Conservation (phyloP, 2,329 filamentous ascomycete genomes). For the Pseudogymnoascus sp. region DNA sequence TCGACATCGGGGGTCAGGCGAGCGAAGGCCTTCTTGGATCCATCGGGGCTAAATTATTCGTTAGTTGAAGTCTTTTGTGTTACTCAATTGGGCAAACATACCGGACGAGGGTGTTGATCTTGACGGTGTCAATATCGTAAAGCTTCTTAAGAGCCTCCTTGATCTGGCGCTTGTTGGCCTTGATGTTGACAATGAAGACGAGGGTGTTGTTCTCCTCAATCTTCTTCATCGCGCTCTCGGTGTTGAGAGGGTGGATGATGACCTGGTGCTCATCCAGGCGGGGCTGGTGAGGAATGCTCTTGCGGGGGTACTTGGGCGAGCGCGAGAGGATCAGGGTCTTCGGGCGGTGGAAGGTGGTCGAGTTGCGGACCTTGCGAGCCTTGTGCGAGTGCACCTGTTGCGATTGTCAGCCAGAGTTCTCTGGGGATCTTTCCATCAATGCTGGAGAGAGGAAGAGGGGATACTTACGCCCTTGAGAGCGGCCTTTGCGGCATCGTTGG, state of each 20-base stretch:
- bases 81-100: conserved; percentile 37
- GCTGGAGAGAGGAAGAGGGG: conserved; percentile 31
- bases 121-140: conserved; percentile 95
- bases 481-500: conserved; percentile 89
- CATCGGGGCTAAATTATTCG: conserved; percentile 62
- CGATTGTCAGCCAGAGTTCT: conserved; percentile 18
- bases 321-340: conserved; percentile 93
- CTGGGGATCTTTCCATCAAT: conserved; percentile 28
- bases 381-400: conserved; percentile 67
- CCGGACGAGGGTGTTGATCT: conserved; percentile 99
- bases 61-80: conserved; percentile 16
- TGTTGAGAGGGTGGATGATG: conserved; percentile 97
- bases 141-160: conserved; percentile 97
- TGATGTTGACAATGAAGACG: conserved; percentile 92
- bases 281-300: conserved; percentile 81
- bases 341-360: conserved; percentile 93
- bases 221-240: conserved; percentile 99
- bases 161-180: conserved; percentile 99
- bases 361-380: conserved; percentile 84
- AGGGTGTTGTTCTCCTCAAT: conserved; percentile 99
- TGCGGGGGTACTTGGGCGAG: conserved; percentile 91
- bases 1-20: conserved; percentile 94
- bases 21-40: conserved; percentile 97
- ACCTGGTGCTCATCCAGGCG: conserved; percentile 97
- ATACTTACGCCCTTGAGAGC: conserved; percentile 86